Evolutionary conservation across 345 rosid species (phyloP).

Genomic region (Salix exigua): DNA sequence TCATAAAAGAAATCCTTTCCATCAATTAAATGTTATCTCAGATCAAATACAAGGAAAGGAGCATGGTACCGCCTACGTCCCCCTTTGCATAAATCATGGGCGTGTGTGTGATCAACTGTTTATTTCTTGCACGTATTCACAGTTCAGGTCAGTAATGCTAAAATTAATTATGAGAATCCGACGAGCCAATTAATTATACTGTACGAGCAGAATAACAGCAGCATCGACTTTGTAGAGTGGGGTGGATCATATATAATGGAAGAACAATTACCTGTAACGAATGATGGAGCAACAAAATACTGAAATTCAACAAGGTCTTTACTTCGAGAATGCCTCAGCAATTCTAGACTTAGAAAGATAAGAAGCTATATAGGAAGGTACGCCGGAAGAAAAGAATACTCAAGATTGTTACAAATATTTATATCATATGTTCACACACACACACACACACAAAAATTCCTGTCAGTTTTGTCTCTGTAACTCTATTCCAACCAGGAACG

Average conservation of each 20-base stretch:
- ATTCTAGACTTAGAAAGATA: not conserved
- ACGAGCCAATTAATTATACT: not conserved
- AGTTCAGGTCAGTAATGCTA: not conserved
- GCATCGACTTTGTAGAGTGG: not conserved
- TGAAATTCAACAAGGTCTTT: not conserved
- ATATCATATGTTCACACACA: not conserved
- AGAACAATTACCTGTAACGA: not conserved
- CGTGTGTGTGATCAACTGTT: not conserved
- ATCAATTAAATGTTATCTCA: conserved; percentile 1
- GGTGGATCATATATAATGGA: not conserved
- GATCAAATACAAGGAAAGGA: conserved; percentile 1
- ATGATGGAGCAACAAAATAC: not conserved
- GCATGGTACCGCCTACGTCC: conserved; percentile 12
- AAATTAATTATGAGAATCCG: not conserved
- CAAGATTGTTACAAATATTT: not conserved
- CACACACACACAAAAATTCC: too few species aligned
- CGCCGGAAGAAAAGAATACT: not conserved
- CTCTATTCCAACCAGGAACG: not conserved
- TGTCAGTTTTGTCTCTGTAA: not conserved
- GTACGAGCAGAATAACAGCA: not conserved
- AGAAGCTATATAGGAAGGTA: not conserved
- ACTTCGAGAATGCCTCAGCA: not conserved
- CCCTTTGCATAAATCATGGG: conserved; percentile 1
- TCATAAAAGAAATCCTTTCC: not conserved
- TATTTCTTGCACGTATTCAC: conserved; percentile 7